These are phyloP conservation scores for Sporisorium graminicola DNA, from an alignment of 1,284 basidiomycete genomes.

Conservation along the genomic window DNA sequence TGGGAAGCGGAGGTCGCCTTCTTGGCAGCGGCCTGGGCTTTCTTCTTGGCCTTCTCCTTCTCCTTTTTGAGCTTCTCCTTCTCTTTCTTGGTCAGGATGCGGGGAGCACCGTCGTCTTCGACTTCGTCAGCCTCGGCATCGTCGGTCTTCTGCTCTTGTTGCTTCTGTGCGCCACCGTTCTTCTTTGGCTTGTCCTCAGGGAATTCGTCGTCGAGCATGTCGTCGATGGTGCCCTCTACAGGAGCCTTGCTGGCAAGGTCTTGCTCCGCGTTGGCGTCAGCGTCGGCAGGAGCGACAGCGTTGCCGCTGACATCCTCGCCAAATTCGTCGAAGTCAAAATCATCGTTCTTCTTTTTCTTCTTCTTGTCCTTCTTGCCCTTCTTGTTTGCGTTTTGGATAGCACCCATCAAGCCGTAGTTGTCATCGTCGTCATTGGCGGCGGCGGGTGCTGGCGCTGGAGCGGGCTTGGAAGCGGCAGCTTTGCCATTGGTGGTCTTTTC, in stretches of 20 bases:
- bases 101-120: constrained; percentile 43
- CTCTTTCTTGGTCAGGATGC: constrained; percentile 67
- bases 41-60: constrained; percentile 68
- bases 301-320: constrained; percentile 61
- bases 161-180: constrained; percentile 40
- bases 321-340: constrained; percentile 64
- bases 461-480: constrained; percentile 19
- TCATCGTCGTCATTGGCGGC: constrained; percentile 50
- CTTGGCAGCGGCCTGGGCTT: constrained; percentile 65
- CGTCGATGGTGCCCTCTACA: constrained; percentile 44
- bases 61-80: constrained; percentile 69
- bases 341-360: constrained; percentile 63
- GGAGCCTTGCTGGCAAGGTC: constrained; percentile 50
- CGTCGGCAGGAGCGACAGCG: constrained; percentile 26
- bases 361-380: constrained; percentile 64
- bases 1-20: constrained; percentile 42
- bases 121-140: constrained; percentile 26
- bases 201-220: constrained; percentile 52
- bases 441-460: constrained; percentile 27
- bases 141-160: constrained; percentile 23
- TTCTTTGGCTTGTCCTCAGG: constrained; percentile 46
- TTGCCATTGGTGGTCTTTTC: constrained; percentile 34
- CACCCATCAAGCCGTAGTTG: constrained; percentile 57
- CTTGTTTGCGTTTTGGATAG: constrained; percentile 50
- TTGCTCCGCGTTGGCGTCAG: constrained; percentile 21